Base-by-base conservation (phyloP, 495 filamentous ascomycete species). In the Cenococcum geophilum region DNA sequence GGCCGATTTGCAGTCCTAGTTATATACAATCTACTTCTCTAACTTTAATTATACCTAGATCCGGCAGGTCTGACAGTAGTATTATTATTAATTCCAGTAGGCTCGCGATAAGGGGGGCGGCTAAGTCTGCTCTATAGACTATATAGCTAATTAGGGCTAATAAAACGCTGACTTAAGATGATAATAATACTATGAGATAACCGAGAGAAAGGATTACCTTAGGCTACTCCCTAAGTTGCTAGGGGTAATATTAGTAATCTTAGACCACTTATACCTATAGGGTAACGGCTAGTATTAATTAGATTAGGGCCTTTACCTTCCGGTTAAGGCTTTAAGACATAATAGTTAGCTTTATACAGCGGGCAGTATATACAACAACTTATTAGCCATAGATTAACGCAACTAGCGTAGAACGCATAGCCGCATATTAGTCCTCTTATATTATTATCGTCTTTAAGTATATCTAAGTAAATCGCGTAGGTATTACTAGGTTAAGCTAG, bases 261-360 rank as follows among this genome's bases (percentile, higher is more conserved):
- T 12, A 68, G 66, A 4, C 59, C 63, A 49, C 27, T 23, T 16
- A 62, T 58, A 21, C 32, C 58, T 11, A 12, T 42, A n/a, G 61
- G 22, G 12, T 58, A 61, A 45, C 66, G 66, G 42, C 59, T 45
- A 2, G 52, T 23, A 14, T 37, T 23, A 5, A 58, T 2, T 22
- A 32, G 59, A 18, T 65, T 59, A 32, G 51, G 54, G 37, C 21
- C 27, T 21, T 69, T 62, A 22, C 66, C 66, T 37, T 77, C 79
- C 16, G 80, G 70, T 20, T 87, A 86, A 20, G 89, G 88, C 70
- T 95, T 96, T 0, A 92, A 90, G 37, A 89, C 83, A 72, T 95
- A 97, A 74, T 97, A 98, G 64, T 97, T 92, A 37, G 89, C 86
- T 76, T 99, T 99, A 78, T 95, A 97, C 48, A 97, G 83, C 53